Evolutionary conservation across 1,284 basidiomycete genomes (phyloP), one percentile per base, ranked within the genome.

Genomic region (Neolentinus lepideus): DNA sequence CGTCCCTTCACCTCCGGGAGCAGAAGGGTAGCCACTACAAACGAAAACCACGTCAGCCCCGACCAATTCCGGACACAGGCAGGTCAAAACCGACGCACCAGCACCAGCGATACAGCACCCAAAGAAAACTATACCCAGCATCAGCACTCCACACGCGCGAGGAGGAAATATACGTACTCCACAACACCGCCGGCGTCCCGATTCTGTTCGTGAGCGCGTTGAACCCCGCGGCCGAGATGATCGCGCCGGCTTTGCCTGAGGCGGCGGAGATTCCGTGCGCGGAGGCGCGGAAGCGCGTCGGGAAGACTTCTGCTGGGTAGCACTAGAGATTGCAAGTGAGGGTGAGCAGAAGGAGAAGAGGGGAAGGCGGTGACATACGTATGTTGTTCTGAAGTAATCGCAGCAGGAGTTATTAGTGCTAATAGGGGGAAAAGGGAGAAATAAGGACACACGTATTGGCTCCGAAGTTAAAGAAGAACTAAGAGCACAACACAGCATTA

Each of bases 271-370:
- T 79, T 57, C 92, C 91, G 69, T 93, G 91, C 6, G 88, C 89
- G 55, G 84, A 85, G 6, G 87, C 88, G 54, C 85, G 78, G 74
- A 86, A 92, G 31, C 88, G 78, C 1, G 92, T 94, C 1, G 92
- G 92, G 82, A 94, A 94, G n/a, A 87, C 82, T 73, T 92, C 89
- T 9, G 85, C 87, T 16, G 90, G 90, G 65, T 84, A 85, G n/a
- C 47, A 50, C 47, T 50, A 22, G 4, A 50, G 38, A 43, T 10
- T 6, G 4, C 12, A 29, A 21, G 22, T 50, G 11, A 50, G 4
- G 27, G 47, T 25, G n/a, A 12, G 47, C 22, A n/a, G 3, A 25
- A 25, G 6, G 12, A 25, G 8, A 16, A 25, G 11, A 16, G 25
- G 14, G 16, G 10, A n/a, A 50, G 14, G n/a, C 21, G 12, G 21